Conservation (phyloP, 148 eudicot species). For the Gaultheria prostrata region DNA sequence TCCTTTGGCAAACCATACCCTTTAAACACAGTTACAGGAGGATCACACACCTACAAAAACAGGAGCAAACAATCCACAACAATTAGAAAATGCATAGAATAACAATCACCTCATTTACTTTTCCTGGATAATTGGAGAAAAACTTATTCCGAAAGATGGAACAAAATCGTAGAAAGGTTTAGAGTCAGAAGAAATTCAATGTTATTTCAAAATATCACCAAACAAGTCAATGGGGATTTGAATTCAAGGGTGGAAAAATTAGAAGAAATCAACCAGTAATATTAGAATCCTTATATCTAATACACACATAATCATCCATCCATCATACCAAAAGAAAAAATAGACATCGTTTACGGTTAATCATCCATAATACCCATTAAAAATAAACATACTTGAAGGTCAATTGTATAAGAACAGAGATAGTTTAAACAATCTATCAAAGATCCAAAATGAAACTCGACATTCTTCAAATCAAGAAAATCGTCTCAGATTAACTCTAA, state of each 20-base stretch:
- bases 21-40: constrained; percentile 61
- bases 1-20: constrained; percentile 69
- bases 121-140: neutral
- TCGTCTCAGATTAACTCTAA: neutral
- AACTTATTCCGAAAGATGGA: neutral
- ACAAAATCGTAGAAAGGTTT: neutral
- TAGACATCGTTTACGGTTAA: neutral
- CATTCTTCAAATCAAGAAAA: neutral
- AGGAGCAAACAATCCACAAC: neutral
- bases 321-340: neutral
- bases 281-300: neutral
- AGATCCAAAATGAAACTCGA: no score
- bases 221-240: neutral
- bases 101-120: neutral
- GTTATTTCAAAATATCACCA: neutral
- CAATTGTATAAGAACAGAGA: no score
- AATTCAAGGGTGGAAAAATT: neutral
- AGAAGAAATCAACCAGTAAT: neutral
- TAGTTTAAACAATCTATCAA: no score
- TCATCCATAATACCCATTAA: neutral
- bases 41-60: constrained; percentile 33
- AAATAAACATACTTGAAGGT: no score
- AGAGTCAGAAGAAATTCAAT: neutral
- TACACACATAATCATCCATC: neutral
- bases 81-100: neutral